Percentiles rank a stretch among this genome's conserved stretches.
Evolutionary conservation across 306 rosid genomes (phyloP).

Genomic region (Vigna mungo): DNA sequence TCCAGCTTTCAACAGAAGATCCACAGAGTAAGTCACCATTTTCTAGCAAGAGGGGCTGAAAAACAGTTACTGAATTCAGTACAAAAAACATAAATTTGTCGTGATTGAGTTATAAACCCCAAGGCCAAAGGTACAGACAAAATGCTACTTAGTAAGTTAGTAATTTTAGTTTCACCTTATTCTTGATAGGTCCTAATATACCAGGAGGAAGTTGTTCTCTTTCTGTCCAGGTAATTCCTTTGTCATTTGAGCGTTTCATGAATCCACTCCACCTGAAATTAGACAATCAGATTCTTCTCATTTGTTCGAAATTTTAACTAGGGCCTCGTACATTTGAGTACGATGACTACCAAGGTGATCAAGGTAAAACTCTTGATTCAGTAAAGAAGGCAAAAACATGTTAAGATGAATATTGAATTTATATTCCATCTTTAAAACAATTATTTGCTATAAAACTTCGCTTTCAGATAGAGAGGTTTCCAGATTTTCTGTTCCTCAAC

Average conservation of each 20-base stretch:
- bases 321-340: constrained; percentile 12
- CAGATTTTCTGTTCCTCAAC: neutral
- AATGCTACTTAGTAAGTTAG: constrained; percentile 4
- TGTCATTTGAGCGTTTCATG: constrained; percentile 87
- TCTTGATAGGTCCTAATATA: constrained; percentile 89
- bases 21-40: constrained; percentile 87
- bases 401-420: neutral
- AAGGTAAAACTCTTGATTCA: neutral
- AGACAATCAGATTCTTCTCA: constrained; percentile 24
- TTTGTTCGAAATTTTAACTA: neutral
- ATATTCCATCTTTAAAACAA: neutral
- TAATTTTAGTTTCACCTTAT: constrained; percentile 65
- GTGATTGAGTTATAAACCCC: neutral
- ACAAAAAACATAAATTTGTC: neutral
- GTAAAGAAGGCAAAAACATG: neutral
- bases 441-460: neutral
- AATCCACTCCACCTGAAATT: constrained; percentile 90
- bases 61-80: constrained; percentile 26
- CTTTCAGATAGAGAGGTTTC: constrained; percentile 7
- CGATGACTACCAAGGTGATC: constrained; percentile 3
- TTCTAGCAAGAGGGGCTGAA: constrained; percentile 86
- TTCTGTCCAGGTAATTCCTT: constrained; percentile 83
- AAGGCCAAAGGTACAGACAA: constrained; percentile 9
- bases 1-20: constrained; percentile 97
- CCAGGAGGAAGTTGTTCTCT: constrained; percentile 99